These are phyloP conservation scores for Scheffersomyces cryptocercus DNA, from an alignment of 1,139 yeast species.

Conservation along the genomic window DNA sequence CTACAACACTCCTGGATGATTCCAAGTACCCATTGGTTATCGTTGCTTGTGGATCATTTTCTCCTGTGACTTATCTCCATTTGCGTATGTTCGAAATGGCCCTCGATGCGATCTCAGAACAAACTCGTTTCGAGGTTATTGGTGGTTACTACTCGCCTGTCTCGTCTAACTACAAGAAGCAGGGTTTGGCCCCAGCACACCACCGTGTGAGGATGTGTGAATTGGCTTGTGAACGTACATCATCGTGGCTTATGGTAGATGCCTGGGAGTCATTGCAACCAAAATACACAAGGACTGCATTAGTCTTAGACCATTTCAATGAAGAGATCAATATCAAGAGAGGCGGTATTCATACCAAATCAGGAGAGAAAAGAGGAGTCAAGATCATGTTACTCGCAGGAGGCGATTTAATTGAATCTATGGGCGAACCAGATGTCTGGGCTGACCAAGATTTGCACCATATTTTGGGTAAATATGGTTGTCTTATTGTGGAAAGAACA, in stretches of 20 bases:
- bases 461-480: constrained; percentile 92
- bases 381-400: constrained; percentile 97
- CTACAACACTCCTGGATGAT: constrained; percentile 69
- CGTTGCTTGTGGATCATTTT: constrained; percentile 97
- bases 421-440: constrained; percentile 99
- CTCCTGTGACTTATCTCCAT: constrained; percentile 93
- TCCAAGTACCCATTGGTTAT: constrained; percentile 86
- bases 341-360: constrained; percentile 78
- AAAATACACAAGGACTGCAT: constrained; percentile 88
- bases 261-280: constrained; percentile 98
- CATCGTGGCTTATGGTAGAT: constrained; percentile 98
- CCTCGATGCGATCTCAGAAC: constrained; percentile 88
- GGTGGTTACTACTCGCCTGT: constrained; percentile 99
- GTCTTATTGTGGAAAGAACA: constrained; percentile 93
- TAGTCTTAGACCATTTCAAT: constrained; percentile 94
- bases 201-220: constrained; percentile 98
- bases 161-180: constrained; percentile 87
- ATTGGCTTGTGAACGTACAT: constrained; percentile 94
- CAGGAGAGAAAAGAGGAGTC: constrained; percentile 80
- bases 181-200: constrained; percentile 84
- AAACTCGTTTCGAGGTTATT: constrained; percentile 88
- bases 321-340: constrained; percentile 89
- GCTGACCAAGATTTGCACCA: constrained; percentile 95
- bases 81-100: constrained; percentile 99
- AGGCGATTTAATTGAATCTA: constrained; percentile 93